Base-by-base conservation (phyloP, 306 rosid species). In the Herpetospermum pedunculosum region DNA sequence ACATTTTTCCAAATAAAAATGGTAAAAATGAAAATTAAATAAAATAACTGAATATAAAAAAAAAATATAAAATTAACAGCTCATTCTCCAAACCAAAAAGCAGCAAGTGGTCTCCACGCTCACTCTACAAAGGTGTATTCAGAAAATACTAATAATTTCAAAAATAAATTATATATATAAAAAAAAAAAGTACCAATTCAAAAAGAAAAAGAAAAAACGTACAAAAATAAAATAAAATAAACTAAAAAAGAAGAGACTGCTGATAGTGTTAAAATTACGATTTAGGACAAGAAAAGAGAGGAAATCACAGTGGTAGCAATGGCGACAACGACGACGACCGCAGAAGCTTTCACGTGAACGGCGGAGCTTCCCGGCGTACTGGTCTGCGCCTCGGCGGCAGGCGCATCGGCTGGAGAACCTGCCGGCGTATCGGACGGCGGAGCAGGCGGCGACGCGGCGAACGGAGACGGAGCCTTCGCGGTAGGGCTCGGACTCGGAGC, bases 371-470 rank as follows among this genome's bases (percentile, higher is more conserved):
- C 74, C 25, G 97, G 54, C 0, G 34, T 78, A 26, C 92, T 86
- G n/a, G 78, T 74, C 77, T 70, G 81, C 29, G 90, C 82, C 72
- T 38, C 88, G 0, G 85, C 73, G 7, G 82, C 28, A 44, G 98
- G 98, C 0, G 89, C 81, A 8, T 53, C 85, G 0, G 91, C 75
- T 6, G 96, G 96, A 0, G 96, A 23, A 25, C 80, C 87, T 0
- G 5, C 85, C 0, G 98, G 96, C 0, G 84, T 48, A 25, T 79
- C 90, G 6, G 63, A 30, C 0, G 87, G 86, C 0, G 98, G 98
- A 37, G 96, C 90, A 0, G 98, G 98, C 2, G 98, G 98, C 0
- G 98, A 90, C 0, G 91, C 90, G 0, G 57, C 54, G 0, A 71
- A 21, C 0, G 98, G 98, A 1, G 98, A 75, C 11, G 97, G 96